Percentiles rank a stretch among this genome's conserved stretches.
Evolutionary conservation across 2,329 filamentous ascomycete genomes (phyloP).

Genomic region (Microdochium nivale): DNA sequence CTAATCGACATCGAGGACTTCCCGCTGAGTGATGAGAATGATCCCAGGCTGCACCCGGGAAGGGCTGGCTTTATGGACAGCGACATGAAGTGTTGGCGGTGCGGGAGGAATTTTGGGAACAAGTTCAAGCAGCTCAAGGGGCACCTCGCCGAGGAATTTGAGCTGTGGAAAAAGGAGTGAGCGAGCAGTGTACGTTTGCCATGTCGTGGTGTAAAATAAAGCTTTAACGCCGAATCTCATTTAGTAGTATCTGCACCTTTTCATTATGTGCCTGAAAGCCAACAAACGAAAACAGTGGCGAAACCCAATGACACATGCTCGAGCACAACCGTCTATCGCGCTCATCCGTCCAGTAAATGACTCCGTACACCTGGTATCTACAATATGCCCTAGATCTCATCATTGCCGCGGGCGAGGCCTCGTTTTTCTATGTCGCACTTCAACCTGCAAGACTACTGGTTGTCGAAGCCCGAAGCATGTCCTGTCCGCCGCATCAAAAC

Average conservation of each 20-base stretch:
- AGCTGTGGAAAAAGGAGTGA: conserved; percentile 62
- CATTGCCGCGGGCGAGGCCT: too few relatives aligned
- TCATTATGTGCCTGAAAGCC: conserved; percentile 1
- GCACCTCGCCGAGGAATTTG: conserved; percentile 65
- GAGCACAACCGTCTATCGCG: too few relatives aligned
- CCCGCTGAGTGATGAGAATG: conserved; percentile 54
- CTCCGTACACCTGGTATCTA: too few relatives aligned
- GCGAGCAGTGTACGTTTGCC: background rate
- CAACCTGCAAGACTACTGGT: too few relatives aligned
- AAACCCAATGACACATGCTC: too few relatives aligned
- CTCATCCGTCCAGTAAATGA: too few relatives aligned
- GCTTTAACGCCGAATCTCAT: background rate
- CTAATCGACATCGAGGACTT: conserved; percentile 73
- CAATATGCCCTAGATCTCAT: too few relatives aligned
- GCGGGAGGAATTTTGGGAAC: conserved; percentile 64
- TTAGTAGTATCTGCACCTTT: background rate
- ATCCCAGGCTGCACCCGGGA: conserved; percentile 50
- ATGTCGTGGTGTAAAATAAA: background rate
- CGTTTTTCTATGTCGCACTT: too few relatives aligned
- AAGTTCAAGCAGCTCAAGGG: conserved; percentile 49
- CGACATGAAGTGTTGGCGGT: conserved; percentile 79
- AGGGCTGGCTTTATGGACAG: conserved; percentile 49
- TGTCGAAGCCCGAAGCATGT: too few relatives aligned
- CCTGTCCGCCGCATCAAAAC: too few relatives aligned
- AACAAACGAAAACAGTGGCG: too few relatives aligned